Evolutionary conservation across 768 basidiomycete genomes (phyloP).

Genomic region (Auriscalpium vulgare): DNA sequence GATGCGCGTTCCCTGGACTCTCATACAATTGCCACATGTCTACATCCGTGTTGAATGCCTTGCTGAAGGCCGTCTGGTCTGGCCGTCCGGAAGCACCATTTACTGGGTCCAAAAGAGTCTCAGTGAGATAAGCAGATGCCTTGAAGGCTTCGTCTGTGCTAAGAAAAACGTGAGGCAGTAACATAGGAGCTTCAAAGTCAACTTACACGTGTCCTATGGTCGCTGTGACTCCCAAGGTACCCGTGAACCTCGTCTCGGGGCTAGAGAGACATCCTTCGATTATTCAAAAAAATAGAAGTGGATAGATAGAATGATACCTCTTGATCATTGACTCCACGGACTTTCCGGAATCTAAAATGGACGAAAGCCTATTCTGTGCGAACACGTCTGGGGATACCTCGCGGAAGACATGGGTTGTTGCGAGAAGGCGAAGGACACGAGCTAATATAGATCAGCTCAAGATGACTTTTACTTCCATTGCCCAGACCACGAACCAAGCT

Average conservation of each 20-base stretch:
- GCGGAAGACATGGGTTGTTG: constrained; percentile 22
- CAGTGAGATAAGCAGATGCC: constrained; percentile 12
- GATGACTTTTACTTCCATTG: too few species aligned
- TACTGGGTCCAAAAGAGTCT: constrained; percentile 9
- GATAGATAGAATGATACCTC: constrained; percentile 6
- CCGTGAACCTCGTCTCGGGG: background rate
- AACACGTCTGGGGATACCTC: constrained; percentile 25
- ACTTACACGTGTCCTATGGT: background rate
- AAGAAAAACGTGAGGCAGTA: background rate
- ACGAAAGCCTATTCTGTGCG: constrained; percentile 21
- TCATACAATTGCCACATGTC: background rate
- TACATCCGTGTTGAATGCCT: background rate
- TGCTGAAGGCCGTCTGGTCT: background rate
- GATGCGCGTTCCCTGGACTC: background rate
- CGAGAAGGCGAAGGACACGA: constrained; percentile 23
- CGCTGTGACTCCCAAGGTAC: background rate
- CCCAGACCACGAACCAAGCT: constrained; percentile 17
- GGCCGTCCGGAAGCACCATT: background rate
- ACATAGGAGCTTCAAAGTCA: background rate
- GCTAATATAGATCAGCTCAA: constrained; percentile 7
- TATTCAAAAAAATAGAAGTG: background rate
- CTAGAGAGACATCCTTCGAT: background rate
- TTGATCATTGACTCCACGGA: constrained; percentile 9
- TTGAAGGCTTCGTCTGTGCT: constrained; percentile 15
- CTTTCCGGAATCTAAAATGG: constrained; percentile 12